phyloP scores from a whole-genome alignment of 371 early-diverging fungal genomes.

The Lichtheimia ornata region DNA sequence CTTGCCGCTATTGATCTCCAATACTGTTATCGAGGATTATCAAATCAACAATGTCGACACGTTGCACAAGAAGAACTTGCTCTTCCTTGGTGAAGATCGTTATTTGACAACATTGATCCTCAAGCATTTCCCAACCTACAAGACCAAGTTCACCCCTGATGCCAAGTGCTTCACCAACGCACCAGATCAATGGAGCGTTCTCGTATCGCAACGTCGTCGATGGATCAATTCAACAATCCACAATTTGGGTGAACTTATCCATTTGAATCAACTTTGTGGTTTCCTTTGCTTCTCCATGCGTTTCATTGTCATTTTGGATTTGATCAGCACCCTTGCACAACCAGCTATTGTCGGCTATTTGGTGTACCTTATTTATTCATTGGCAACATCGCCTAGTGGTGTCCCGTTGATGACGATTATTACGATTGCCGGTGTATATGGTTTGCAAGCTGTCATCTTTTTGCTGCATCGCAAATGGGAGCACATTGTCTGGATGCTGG shows the following conservation, averaged over 20 bases:
- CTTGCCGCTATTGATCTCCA: slow-evolving; percentile 89
- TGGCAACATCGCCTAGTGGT: slow-evolving; percentile 36
- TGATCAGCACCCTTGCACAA: slow-evolving; percentile 86
- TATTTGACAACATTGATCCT: slow-evolving; percentile 97
- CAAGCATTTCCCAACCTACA: slow-evolving; percentile 95
- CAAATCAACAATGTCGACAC: slow-evolving; percentile 93
- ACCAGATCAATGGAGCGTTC: slow-evolving; percentile 90
- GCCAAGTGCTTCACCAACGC: slow-evolving; percentile 95
- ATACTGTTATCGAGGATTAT: slow-evolving; percentile 93
- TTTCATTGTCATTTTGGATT: slow-evolving; percentile 89
- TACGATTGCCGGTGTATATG: slow-evolving; percentile 78
- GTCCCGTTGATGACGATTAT: slow-evolving; percentile 60
- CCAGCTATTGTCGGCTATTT: slow-evolving; percentile 89
- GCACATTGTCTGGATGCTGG: slow-evolving; percentile 82
- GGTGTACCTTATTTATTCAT: slow-evolving; percentile 68
- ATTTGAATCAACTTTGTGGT: slow-evolving; percentile 88
- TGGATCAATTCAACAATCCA: slow-evolving; percentile 98
- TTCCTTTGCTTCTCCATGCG: slow-evolving; percentile 97
- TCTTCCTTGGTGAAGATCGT: slow-evolving; percentile 81
- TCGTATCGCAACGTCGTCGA: slow-evolving; percentile 94
- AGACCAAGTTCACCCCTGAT: slow-evolving; percentile 91
- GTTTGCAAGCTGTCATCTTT: slow-evolving; percentile 81
- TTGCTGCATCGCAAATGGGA: slow-evolving; percentile 73
- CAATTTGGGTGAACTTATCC: slow-evolving; percentile 89
- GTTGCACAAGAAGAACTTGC: slow-evolving; percentile 92